Conservation (phyloP, 805 yeast species). For the Saturnispora serradocipensis region DNA sequence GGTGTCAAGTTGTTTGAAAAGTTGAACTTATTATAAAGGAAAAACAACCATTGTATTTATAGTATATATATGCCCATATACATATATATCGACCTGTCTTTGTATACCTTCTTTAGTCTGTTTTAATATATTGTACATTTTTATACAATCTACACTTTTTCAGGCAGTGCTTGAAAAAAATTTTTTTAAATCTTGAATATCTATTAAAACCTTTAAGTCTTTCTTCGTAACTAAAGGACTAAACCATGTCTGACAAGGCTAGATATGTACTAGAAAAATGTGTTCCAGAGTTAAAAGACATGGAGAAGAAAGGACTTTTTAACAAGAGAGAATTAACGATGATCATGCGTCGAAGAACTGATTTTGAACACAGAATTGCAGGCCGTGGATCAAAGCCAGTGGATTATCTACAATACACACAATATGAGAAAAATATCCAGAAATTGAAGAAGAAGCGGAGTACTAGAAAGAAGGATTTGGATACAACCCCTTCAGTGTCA, state of each 20-base stretch:
- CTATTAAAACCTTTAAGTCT: neutral
- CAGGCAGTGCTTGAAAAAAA: constrained; percentile 1
- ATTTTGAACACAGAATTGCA: constrained; percentile 82
- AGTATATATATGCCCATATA: neutral
- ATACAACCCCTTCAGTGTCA: constrained; percentile 55
- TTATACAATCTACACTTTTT: neutral
- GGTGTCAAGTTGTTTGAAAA: constrained; percentile 40
- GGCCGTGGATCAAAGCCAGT: constrained; percentile 73
- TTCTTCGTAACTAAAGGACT: neutral
- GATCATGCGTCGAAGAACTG: constrained; percentile 90
- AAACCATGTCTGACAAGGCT: constrained; percentile 31
- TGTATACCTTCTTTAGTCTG: neutral
- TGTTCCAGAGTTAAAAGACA: constrained; percentile 88
- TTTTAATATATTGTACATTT: neutral
- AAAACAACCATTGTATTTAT: constrained; percentile 2
- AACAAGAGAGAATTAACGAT: constrained; percentile 70
- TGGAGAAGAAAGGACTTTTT: constrained; percentile 72
- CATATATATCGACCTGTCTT: neutral
- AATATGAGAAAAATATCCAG: constrained; percentile 74
- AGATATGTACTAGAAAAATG: constrained; percentile 55
- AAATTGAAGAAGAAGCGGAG: constrained; percentile 65
- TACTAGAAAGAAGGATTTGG: constrained; percentile 49
- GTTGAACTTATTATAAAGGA: neutral
- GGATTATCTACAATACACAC: constrained; percentile 72
- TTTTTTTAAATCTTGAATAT: neutral